These are phyloP conservation scores for Aspergillus fumigatus DNA, from an alignment of 2,329 filamentous ascomycete genomes.

Conservation along the genomic window DNA sequence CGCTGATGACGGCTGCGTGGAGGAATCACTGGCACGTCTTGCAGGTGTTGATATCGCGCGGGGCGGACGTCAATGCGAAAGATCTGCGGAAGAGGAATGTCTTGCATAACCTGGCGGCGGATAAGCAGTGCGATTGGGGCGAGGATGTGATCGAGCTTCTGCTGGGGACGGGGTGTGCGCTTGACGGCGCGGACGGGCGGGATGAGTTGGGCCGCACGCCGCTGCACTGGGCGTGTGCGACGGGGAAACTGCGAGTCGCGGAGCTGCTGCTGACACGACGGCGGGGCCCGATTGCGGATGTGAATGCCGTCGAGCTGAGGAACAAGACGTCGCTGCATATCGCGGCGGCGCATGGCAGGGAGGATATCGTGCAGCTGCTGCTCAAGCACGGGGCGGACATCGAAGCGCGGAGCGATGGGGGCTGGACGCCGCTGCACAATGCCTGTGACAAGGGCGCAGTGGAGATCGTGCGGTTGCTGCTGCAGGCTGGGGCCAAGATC, in stretches of 20 bases:
- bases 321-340: constrained; percentile 48
- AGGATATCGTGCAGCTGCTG: constrained; percentile 37
- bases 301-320: constrained; percentile 40
- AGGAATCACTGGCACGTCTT: constrained; percentile 38
- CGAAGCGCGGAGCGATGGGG: constrained; percentile 47
- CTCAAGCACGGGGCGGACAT: constrained; percentile 44
- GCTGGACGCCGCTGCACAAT: constrained; percentile 52
- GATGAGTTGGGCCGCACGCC: constrained; percentile 50
- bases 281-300: constrained; percentile 32
- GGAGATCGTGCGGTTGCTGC: constrained; percentile 42
- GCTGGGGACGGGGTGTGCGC: constrained; percentile 34
- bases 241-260: constrained; percentile 49
- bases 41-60: constrained; percentile 33
- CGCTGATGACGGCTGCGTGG: constrained; percentile 43
- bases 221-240: constrained; percentile 56
- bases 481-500: constrained; percentile 34
- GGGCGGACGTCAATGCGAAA: constrained; percentile 32
- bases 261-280: constrained; percentile 42
- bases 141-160: constrained; percentile 42
- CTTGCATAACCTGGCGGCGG: constrained; percentile 42
- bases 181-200: constrained; percentile 38
- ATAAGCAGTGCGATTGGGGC: constrained; percentile 46
- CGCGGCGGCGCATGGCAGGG: constrained; percentile 42
- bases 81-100: constrained; percentile 30
- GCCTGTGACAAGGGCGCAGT: constrained; percentile 48